A percentile compares a stretch with the other conserved stretches of the same genome.
Conservation (phyloP, 768 basidiomycete species). For the Melanogaster broomeanus region DNA sequence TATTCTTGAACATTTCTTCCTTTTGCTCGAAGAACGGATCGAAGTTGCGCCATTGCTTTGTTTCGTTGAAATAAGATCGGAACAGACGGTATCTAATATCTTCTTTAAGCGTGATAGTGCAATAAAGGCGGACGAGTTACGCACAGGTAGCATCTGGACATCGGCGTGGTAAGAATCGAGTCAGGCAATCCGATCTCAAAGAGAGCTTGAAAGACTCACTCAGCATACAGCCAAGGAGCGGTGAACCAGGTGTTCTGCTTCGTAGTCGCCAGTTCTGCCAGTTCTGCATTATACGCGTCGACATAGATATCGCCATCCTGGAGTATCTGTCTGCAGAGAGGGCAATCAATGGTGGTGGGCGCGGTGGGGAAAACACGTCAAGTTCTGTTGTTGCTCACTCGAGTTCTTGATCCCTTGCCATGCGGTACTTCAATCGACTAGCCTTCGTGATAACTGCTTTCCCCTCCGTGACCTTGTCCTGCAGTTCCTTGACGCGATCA, state of each 20-base stretch:
- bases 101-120: background rate
- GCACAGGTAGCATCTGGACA: slow-evolving; percentile 70
- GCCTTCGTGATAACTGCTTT: slow-evolving; percentile 73
- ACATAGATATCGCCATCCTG: slow-evolving; percentile 74
- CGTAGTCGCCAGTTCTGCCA: slow-evolving; percentile 49
- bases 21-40: slow-evolving; percentile 89
- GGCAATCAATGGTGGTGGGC: background rate
- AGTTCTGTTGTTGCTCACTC: slow-evolving; percentile 47
- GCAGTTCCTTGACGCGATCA: slow-evolving; percentile 27
- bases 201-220: slow-evolving; percentile 51
- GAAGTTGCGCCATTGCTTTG: slow-evolving; percentile 67
- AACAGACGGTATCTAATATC: slow-evolving; percentile 75
- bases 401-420: slow-evolving; percentile 73
- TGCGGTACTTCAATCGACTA: slow-evolving; percentile 83
- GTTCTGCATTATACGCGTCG: slow-evolving; percentile 75
- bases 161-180: background rate
- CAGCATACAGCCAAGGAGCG: slow-evolving; percentile 94
- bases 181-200: background rate
- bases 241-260: slow-evolving; percentile 81
- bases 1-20: slow-evolving; percentile 76
- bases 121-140: slow-evolving; percentile 18
- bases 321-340: slow-evolving; percentile 57
- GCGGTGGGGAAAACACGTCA: background rate
- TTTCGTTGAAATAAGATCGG: slow-evolving; percentile 68
- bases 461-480: slow-evolving; percentile 67